Evolutionary conservation across 1,284 basidiomycete species (phyloP).

Genomic region (Coniophora puteana): DNA sequence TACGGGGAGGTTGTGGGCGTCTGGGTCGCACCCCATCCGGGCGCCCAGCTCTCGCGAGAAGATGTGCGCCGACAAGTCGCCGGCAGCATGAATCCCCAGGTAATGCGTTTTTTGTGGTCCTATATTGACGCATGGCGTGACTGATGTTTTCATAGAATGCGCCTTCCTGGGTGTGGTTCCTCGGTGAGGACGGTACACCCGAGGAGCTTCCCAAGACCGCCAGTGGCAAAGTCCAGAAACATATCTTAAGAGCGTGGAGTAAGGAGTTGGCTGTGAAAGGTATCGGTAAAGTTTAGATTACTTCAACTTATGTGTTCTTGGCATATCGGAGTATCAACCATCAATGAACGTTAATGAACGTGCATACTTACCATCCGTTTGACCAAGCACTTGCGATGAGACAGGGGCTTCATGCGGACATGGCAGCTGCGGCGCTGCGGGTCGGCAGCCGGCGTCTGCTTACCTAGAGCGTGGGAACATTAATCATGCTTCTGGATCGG

Average conservation of each 20-base stretch:
- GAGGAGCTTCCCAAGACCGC: conserved; percentile 79
- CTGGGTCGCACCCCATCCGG: conserved; percentile 60
- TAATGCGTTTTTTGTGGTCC: conserved; percentile 23
- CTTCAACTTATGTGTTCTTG: background rate
- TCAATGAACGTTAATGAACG: too few relatives aligned
- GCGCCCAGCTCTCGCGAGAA: conserved; percentile 40
- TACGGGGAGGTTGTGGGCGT: conserved; percentile 80
- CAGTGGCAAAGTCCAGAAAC: conserved; percentile 87
- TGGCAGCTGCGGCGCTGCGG: too few relatives aligned
- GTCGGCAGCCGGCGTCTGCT: background rate
- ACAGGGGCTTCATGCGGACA: too few relatives aligned
- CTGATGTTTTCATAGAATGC: conserved; percentile 49
- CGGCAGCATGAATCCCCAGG: conserved; percentile 72
- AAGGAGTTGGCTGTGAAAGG: conserved; percentile 13
- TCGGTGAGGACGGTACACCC: conserved; percentile 58
- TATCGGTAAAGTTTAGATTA: conserved; percentile 10
- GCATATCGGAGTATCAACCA: background rate
- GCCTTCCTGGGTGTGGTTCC: conserved; percentile 81
- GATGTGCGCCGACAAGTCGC: conserved; percentile 52
- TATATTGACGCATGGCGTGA: conserved; percentile 2
- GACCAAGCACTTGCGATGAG: too few relatives aligned
- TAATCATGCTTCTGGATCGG: background rate
- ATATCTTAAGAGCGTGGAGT: conserved; percentile 49
- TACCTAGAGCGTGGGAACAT: conserved; percentile 15
- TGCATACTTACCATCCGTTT: too few relatives aligned